Percentiles rank a stretch among this genome's conserved stretches.
phyloP scores from a whole-genome alignment of 2,329 filamentous ascomycete species.

The Talaromyces rugulosus region DNA sequence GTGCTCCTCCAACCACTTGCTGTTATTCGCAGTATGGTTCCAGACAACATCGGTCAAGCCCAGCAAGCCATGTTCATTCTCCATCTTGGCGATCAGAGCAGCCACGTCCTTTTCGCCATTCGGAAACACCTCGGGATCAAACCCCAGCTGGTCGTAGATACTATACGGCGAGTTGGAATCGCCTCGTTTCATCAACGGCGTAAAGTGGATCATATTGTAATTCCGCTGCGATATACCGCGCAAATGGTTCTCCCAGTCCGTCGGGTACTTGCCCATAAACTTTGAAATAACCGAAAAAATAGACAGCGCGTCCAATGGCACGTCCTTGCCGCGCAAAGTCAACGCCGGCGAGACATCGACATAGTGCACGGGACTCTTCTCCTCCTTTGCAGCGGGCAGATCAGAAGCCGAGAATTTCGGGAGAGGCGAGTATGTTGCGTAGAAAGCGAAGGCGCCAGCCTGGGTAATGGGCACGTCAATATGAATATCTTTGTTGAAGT shows the following conservation, averaged over 20 bases:
- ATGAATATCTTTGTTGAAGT: slow-evolving; percentile 88
- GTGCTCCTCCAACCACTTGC: slow-evolving; percentile 87
- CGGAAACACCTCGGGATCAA: slow-evolving; percentile 78
- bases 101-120: slow-evolving; percentile 78
- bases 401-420: slow-evolving; percentile 66
- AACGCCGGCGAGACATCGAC: slow-evolving; percentile 87
- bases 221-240: slow-evolving; percentile 82
- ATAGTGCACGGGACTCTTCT: slow-evolving; percentile 76
- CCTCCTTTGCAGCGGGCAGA: slow-evolving; percentile 50
- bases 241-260: slow-evolving; percentile 86
- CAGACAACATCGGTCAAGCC: slow-evolving; percentile 94
- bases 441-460: slow-evolving; percentile 89
- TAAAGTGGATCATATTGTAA: slow-evolving; percentile 99
- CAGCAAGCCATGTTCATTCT: slow-evolving; percentile 77
- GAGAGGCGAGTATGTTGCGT: slow-evolving; percentile 84
- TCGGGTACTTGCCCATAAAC: slow-evolving; percentile 91
- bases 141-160: slow-evolving; percentile 84
- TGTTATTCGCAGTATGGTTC: slow-evolving; percentile 97
- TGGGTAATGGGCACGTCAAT: slow-evolving; percentile 81
- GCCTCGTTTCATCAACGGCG: slow-evolving; percentile 83
- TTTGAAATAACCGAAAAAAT: slow-evolving; percentile 95
- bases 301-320: slow-evolving; percentile 83
- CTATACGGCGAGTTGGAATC: slow-evolving; percentile 96
- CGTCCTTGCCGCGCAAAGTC: slow-evolving; percentile 64
- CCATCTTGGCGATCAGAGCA: slow-evolving; percentile 73